Base-by-base conservation (phyloP, 2,329 filamentous ascomycete genomes). In the Helicocarpus griseus region DNA sequence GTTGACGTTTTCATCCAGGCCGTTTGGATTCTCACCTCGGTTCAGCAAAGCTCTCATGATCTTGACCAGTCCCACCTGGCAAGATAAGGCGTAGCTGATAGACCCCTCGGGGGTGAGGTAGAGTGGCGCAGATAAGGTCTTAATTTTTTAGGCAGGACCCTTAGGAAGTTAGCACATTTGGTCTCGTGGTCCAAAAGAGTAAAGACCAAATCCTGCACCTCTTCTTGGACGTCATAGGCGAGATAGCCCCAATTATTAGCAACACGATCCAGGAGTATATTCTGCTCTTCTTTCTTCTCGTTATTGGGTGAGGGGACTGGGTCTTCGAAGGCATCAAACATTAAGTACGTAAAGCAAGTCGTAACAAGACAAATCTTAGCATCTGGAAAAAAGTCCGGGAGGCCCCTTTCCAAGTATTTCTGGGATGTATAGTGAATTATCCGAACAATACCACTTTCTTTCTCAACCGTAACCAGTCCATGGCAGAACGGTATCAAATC, bases 351-450 rank as follows among this genome's bases (percentile, higher is more conserved):
- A 4, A 68, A 28, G 52, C 70, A 75, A 4, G 53, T 58, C 4
- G 38, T 50, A 0, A 59, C 47, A 6, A 74, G 62, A 2, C 64
- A 24, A 0, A 1, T 9, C 5, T 70, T 51, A 0, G 63, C 63
- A 29, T 60, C 24, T 0, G 61, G 61, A 49, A 75, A 66, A 60
- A 64, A 70, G 4, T 45, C 17, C 0, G 8, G 29, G 6, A 52
- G 45, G 0, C 55, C 67, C 13, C 53, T 45, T 17, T 70, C 61
- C 38, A 77, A 67, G 55, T 73, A 77, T 36, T 75, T 65, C 38
- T 75, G 69, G 1, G 72, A 63, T 0, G 74, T 76, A 50, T 73
- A 72, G 54, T 77, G 73, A 2, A 74, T 70, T 0, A 77, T 54
- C 3, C 71, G 64, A 9, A 76, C 60, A 28, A 69, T 60, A 35